A percentile compares a stretch with the other conserved stretches of the same genome.
These are phyloP conservation scores for Coemansia sp. DNA, from an alignment of 192 early-diverging fungal species.

Conservation along the genomic window DNA sequence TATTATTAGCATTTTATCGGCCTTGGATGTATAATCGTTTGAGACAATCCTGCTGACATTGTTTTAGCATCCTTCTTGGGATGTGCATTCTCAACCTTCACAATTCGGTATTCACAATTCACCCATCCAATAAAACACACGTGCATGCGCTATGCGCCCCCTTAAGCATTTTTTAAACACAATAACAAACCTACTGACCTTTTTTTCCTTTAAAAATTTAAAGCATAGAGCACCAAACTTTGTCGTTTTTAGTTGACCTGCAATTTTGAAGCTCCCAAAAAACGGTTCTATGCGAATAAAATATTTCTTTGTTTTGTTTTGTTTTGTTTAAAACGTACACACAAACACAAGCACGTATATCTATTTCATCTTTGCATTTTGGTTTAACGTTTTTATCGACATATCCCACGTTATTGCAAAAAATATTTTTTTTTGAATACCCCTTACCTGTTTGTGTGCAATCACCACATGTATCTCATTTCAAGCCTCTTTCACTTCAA, in stretches of 20 bases:
- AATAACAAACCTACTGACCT: not conserved
- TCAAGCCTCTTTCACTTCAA: not conserved
- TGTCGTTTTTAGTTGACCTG: not conserved
- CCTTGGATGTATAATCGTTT: not conserved
- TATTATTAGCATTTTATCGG: not conserved
- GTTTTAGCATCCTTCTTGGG: not conserved
- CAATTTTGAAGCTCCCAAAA: not conserved
- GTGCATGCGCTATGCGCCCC: conserved; percentile 1
- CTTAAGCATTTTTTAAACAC: not conserved
- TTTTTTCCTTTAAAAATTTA: not conserved
- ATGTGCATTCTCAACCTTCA: not conserved
- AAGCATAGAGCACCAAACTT: not conserved
- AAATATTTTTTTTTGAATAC: not conserved
- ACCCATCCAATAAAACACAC: not conserved
- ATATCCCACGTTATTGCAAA: not conserved
- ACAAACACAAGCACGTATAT: not conserved
- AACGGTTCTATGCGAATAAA: not conserved
- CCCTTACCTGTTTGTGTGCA: not conserved
- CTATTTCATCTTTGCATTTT: not conserved
- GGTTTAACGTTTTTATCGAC: not conserved
- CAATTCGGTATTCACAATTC: conserved; percentile 7
- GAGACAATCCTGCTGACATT: not conserved
- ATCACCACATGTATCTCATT: not conserved
- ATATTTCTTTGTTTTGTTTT: not conserved
- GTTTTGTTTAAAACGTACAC: not conserved